Evolutionary conservation across 257 asterid species (phyloP), one percentile per base, ranked within the genome.

Genomic region (Osmanthus fragrans): DNA sequence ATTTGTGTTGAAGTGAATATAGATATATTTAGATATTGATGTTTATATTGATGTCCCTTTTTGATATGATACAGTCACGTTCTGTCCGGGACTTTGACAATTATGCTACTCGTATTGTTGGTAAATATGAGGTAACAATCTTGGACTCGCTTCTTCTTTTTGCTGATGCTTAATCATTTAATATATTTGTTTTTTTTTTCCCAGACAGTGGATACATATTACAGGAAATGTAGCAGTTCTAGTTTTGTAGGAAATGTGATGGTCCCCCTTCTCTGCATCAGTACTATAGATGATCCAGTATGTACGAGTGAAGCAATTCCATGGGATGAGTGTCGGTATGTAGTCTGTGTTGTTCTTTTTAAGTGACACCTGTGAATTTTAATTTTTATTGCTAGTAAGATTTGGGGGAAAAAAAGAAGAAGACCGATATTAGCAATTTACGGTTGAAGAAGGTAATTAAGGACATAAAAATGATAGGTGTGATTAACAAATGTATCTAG

Each of bases 221-320:
- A 95, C 87, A 87, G 97, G 84, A 88, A 85, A 60, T 84, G 91
- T 80, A 89, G 96, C 89, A 85, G 97, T 84, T 84, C 96, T 73
- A 72, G 84, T 80, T 93, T 83, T 80, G 86, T 93, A 0, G 96
- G 92, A 78, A 80, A 88, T 69, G 96, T 95, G 74, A 84, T 16
- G 89, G 89, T 93, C 58, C 99, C 99, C 81, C 94, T 95, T 83
- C 90, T 95, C 74, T 95, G 99, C 84, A 75, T 95, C 82, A 90
- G 91, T 80, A 78, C 97, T 47, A 54, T 89, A 84, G 99, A 95
- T 79, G 99, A 95, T 87, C 98, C 99, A 73, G 88, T 95, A 71
- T 95, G 99, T 79, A 89, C 99, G 23, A 79, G 84, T 77, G 99
- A 95, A 85, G 97, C 98, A 79, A 90, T 95, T 79, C 98, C 99